Conservation (phyloP, 306 rosid genomes). For the Trifolium pratense region DNA sequence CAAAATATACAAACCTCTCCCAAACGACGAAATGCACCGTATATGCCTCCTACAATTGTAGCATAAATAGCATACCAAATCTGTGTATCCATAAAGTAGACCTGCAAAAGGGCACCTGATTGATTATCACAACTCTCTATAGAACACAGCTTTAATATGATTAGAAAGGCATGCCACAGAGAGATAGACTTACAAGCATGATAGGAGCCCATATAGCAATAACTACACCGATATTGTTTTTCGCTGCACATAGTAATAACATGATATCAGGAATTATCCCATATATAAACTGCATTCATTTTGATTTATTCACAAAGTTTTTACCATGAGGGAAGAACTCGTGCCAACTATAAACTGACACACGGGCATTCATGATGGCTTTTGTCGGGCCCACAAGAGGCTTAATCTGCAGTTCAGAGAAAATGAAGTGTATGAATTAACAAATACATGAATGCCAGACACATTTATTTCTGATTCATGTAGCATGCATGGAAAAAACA, state of each 20-base stretch:
- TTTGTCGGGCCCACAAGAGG: conserved; percentile 91
- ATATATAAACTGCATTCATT: conserved; percentile 31
- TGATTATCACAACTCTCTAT: conserved; percentile 13
- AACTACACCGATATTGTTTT: conserved; percentile 85
- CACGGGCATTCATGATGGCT: conserved; percentile 64
- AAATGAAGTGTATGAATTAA: conserved; percentile 30
- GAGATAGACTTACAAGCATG: conserved; percentile 73
- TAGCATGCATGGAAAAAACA: background rate
- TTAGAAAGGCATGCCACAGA: conserved; percentile 27
- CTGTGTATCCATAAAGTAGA: conserved; percentile 98
- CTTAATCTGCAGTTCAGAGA: conserved; percentile 70
- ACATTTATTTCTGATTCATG: conserved; percentile 23
- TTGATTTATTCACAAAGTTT: conserved; percentile 30
- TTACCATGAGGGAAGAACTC: conserved; percentile 96
- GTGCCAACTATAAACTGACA: conserved; percentile 70
- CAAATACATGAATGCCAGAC: conserved; percentile 14
- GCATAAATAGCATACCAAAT: conserved; percentile 98
- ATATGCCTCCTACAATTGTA: conserved; percentile 88
- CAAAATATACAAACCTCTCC: conserved; percentile 83
- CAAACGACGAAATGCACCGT: conserved; percentile 94
- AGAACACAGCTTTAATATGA: conserved; percentile 33
- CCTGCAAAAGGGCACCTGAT: conserved; percentile 53
- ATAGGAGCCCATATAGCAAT: conserved; percentile 90
- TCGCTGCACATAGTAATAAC: conserved; percentile 66
- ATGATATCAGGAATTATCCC: conserved; percentile 39